A percentile compares a stretch with the other conserved stretches of the same genome.
phyloP scores from a whole-genome alignment of 805 yeast species.

The Saccharomycopsis amapae region DNA sequence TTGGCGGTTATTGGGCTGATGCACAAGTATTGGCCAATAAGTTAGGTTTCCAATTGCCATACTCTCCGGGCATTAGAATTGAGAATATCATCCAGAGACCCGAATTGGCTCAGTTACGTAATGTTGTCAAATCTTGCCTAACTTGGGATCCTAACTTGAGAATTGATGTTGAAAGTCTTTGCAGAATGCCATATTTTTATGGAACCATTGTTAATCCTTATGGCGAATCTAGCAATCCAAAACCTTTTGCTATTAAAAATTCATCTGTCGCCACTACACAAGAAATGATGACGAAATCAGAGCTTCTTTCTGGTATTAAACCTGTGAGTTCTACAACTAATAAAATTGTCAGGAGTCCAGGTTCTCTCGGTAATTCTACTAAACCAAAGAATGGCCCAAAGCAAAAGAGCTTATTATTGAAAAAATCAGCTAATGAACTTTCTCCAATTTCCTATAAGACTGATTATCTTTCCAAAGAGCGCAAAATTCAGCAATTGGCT shows the following conservation, averaged over 20 bases:
- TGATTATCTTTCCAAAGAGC: no score
- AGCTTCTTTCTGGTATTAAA: conserved; percentile 7
- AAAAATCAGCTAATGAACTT: conserved; percentile 9
- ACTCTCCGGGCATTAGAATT: conserved; percentile 42
- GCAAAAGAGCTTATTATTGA: conserved; percentile 3
- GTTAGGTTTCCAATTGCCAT: conserved; percentile 53
- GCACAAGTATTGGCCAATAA: conserved; percentile 45
- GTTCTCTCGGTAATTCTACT: no score
- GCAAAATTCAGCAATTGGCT: no score
- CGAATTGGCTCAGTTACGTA: conserved; percentile 32
- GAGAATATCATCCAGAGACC: conserved; percentile 40
- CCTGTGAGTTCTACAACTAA: neutral
- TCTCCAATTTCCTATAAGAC: no score
- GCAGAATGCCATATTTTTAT: conserved; percentile 48
- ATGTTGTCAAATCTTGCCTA: conserved; percentile 47
- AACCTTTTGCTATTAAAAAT: conserved; percentile 74
- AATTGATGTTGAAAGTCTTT: conserved; percentile 42
- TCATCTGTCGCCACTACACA: neutral
- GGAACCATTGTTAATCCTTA: conserved; percentile 31
- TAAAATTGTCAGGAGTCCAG: no score
- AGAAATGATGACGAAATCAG: conserved; percentile 3
- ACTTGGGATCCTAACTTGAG: conserved; percentile 76
- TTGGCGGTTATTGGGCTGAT: conserved; percentile 72
- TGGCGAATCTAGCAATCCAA: conserved; percentile 42
- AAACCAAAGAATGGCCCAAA: conserved; percentile 2